A percentile compares a stretch with the other conserved stretches of the same genome.
These are phyloP conservation scores for Coprinopsis cinerea DNA, from an alignment of 768 basidiomycete genomes.

Conservation along the genomic window DNA sequence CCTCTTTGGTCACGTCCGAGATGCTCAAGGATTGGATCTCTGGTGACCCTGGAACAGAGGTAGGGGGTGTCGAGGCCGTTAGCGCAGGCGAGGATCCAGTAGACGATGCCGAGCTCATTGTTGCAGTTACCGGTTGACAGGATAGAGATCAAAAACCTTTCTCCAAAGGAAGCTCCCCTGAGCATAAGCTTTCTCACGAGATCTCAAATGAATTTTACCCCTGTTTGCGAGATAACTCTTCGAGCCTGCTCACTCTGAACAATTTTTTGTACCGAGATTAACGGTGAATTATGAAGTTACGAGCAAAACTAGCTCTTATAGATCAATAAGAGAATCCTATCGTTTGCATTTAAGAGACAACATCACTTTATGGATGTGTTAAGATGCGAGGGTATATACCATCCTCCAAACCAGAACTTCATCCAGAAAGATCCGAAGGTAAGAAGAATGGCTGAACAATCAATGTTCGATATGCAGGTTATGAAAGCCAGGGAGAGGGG, in stretches of 20 bases:
- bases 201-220: too few species aligned
- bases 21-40: conserved; percentile 46
- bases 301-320: background rate
- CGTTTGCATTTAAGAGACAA: background rate
- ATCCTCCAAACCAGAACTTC: background rate
- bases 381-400: background rate
- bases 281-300: too few species aligned
- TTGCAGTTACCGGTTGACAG: background rate
- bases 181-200: too few species aligned
- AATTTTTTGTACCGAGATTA: too few species aligned
- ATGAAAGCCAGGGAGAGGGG: too few species aligned
- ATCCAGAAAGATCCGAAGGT: too few species aligned
- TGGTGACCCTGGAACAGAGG: conserved; percentile 54
- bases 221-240: too few species aligned
- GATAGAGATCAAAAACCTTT: background rate
- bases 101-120: conserved; percentile 21
- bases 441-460: too few species aligned
- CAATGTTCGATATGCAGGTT: too few species aligned
- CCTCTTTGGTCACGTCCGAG: conserved; percentile 29
- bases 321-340: background rate
- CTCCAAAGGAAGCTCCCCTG: too few species aligned
- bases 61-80: conserved; percentile 42
- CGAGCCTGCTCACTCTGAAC: too few species aligned
- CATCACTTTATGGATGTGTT: background rate
- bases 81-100: conserved; percentile 34